Base-by-base conservation (phyloP, 257 asterid genomes). In the Solanum medicagineum region DNA sequence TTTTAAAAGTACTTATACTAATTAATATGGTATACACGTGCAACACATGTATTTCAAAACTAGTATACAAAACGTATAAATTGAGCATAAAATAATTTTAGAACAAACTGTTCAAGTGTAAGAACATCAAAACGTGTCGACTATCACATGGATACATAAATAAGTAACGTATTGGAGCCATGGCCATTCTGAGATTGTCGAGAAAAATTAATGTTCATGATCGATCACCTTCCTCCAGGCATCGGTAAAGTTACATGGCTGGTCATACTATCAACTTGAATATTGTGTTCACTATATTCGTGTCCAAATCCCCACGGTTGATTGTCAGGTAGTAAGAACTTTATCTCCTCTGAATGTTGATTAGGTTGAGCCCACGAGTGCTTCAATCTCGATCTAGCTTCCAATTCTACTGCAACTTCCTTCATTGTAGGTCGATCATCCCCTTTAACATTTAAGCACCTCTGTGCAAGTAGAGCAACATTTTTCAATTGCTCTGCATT, bases 351-450 rank as follows among this genome's bases (percentile, higher is more conserved):
- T 6, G 44, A 65, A 15, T 65, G 16, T 12, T 29, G 73, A 65
- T 65, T 81, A 22, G 20, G 80, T n/a, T 26, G 59, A 1, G 36
- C 68, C 91, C 89, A 85, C 0, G 87, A 36, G 60, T 87, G 87
- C 55, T 74, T 90, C 5, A 53, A 22, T 14, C 62, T 80, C 11
- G 84, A 7, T n/a, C 89, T 86, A 65, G 20, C 73, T 62, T 88
- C 91, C 5, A 90, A 51, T 10, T 86, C 87, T 75, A 81, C 75
- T 0, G 90, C 89, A 3, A 90, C 89, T 70, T 90, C 81, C 59
- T 88, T 91, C 93, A 90, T 91, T 29, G 79, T 87, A 4, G 92
- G 94, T 85, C 92, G 84, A 19, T 88, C 89, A 15, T 88, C 89
- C 0, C 92, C 92, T 26, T 9, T 87, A 44, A 90, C 51, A 20